Conservation (phyloP, 768 basidiomycete genomes). For the Tubosaeta sp. region DNA sequence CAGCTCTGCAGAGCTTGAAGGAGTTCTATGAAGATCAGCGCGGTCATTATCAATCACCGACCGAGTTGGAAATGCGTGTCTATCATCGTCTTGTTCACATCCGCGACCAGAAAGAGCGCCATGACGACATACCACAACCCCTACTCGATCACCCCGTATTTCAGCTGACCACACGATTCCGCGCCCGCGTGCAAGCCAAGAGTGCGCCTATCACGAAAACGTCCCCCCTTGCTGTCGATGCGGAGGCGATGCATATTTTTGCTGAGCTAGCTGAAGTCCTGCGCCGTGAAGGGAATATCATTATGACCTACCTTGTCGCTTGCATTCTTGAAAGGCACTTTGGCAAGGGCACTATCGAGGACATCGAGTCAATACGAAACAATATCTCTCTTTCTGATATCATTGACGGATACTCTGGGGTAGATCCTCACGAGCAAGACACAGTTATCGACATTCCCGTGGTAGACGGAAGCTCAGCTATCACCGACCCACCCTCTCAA, state of each 20-base stretch:
- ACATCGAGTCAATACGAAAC: constrained; percentile 63
- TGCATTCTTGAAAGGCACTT: constrained; percentile 88
- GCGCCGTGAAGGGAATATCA: constrained; percentile 56
- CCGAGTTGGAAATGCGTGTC: constrained; percentile 93
- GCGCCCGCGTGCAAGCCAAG: constrained; percentile 72
- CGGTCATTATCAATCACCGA: constrained; percentile 61
- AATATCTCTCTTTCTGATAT: constrained; percentile 55
- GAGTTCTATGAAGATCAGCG: constrained; percentile 90
- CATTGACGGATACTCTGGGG: constrained; percentile 56
- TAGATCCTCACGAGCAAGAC: constrained; percentile 22
- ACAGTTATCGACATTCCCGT: constrained; percentile 25
- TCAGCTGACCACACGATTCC: constrained; percentile 77
- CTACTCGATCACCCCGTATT: constrained; percentile 74
- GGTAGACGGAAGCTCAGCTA: constrained; percentile 19
- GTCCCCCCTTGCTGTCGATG: constrained; percentile 60
- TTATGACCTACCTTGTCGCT: constrained; percentile 84
- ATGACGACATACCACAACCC: constrained; percentile 63
- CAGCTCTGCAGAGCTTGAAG: constrained; percentile 88
- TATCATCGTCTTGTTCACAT: constrained; percentile 93
- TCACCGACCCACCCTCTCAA: constrained; percentile 12
- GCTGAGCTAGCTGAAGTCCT: constrained; percentile 57
- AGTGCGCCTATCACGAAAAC: constrained; percentile 71
- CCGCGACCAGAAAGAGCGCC: constrained; percentile 74
- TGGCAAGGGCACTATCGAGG: constrained; percentile 72
- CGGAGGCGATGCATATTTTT: constrained; percentile 62